These are phyloP conservation scores for Hymenoscyphus infarciens DNA, from an alignment of 2,329 filamentous ascomycete species.

Conservation along the genomic window DNA sequence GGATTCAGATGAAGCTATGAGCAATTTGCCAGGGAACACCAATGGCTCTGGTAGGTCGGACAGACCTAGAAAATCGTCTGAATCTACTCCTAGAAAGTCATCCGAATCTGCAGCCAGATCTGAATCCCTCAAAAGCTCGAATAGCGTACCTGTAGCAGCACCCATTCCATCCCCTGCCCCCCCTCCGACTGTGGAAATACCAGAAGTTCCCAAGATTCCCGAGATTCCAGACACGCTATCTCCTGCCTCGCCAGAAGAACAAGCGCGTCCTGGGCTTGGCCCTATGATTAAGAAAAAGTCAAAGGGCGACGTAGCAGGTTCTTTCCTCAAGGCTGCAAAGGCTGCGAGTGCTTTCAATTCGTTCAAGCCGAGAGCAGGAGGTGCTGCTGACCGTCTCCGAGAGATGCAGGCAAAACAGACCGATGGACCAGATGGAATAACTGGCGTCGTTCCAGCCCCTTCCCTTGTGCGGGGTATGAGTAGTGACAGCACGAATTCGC, in stretches of 20 bases:
- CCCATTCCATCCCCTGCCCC: conserved; percentile 12
- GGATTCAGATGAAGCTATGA: background rate
- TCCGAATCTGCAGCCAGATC: conserved; percentile 10
- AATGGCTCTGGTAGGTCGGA: conserved; percentile 16
- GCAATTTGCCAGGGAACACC: conserved; percentile 3
- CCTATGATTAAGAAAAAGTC: conserved; percentile 85
- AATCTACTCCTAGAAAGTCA: conserved; percentile 13
- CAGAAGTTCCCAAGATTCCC: background rate
- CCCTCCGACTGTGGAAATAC: conserved; percentile 11
- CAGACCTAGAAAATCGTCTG: conserved; percentile 12
- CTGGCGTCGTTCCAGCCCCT: conserved; percentile 79
- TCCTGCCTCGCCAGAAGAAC: conserved; percentile 20
- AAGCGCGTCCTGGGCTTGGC: conserved; percentile 70
- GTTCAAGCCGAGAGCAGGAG: conserved; percentile 86
- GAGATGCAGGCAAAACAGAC: conserved; percentile 52
- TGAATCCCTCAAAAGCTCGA: conserved; percentile 15
- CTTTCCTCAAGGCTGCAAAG: conserved; percentile 76
- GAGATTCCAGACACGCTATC: background rate
- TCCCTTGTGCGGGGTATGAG: conserved; percentile 42
- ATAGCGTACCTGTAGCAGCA: conserved; percentile 9
- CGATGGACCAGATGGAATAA: conserved; percentile 84
- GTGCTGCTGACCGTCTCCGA: conserved; percentile 72
- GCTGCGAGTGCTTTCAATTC: conserved; percentile 55
- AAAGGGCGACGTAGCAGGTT: conserved; percentile 68
- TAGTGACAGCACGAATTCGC: conserved; percentile 38